Evolutionary conservation across 2,329 filamentous ascomycete genomes (phyloP), one percentile per base, ranked within the genome.

Genomic region (Diaporthe sp.): DNA sequence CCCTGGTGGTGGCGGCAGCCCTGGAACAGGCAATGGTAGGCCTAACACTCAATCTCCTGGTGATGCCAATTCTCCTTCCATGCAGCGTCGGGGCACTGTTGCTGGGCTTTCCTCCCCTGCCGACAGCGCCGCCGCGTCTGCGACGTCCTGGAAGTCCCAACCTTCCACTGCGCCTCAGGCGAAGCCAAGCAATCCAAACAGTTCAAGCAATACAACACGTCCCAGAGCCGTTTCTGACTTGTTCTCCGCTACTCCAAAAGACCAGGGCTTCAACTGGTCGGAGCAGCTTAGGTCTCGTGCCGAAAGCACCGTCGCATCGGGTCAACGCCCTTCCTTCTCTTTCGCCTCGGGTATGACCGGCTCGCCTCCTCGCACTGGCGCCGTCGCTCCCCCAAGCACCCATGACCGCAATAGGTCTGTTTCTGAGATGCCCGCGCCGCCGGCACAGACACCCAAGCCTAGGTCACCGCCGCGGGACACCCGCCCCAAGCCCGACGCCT

Each of bases 251-350:
- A 85, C 85, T 87, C 90, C 89, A 85, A 86, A 91, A 96, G 94
- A 95, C 89, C 95, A 97, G 90, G 95, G 94, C 84, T 98, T 97
- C 90, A 98, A 98, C 87, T 98, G 96, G 94, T 95, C 95, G 83
- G 96, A 98, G 88, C 96, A 98, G 88, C 92, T 98, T 89, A 95
- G 95, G 85, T 94, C 93, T 82, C 94, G 96, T 83, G 96, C 96
- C 81, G 95, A 98, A 87, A 96, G 95, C 85, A 93, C 92, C 81
- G 89, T 93, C 75, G 75, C 81, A 58, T 85, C 89, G 58, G 89
- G 88, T 79, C 84, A 88, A 68, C 88, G 91, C 75, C 86, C 91
- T 61, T 89, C 89, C 61, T 92, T 93, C 82, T 88, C 89, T 62
- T 90, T 92, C 80, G 88, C 88, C 74, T 86, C 87, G 25, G 81